Conservation (phyloP, 73 alveolate species). For the Paramecium biaurelia region DNA sequence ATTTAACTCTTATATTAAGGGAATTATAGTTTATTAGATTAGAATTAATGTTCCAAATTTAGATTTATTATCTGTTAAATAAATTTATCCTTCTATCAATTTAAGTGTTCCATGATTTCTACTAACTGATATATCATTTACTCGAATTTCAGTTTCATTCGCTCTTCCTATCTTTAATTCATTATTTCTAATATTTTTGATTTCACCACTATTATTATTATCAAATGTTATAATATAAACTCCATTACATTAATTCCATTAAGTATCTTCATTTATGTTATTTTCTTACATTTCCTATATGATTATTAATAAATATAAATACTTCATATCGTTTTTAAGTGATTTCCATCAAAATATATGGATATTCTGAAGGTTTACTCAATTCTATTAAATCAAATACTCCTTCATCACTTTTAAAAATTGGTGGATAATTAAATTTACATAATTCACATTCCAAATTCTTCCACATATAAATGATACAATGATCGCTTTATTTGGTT, state of each 20-base stretch:
- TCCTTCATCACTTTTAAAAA: constrained; percentile 53
- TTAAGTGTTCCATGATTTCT: constrained; percentile 66
- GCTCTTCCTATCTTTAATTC: constrained; percentile 68
- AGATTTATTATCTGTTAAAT: constrained; percentile 60
- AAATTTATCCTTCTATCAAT: constrained; percentile 66
- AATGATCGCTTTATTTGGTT: constrained; percentile 10
- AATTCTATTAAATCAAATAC: constrained; percentile 31
- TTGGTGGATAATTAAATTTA: constrained; percentile 34
- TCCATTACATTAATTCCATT: constrained; percentile 46
- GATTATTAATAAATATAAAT: background rate
- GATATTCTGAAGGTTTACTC: constrained; percentile 43
- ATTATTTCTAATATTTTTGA: background rate
- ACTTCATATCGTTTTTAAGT: background rate
- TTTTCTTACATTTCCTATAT: background rate
- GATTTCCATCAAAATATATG: background rate
- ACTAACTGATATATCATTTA: constrained; percentile 70
- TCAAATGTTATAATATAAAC: constrained; percentile 12
- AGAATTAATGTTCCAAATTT: constrained; percentile 54
- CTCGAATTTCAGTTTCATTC: constrained; percentile 70
- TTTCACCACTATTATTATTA: background rate
- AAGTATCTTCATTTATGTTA: background rate
- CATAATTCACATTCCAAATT: constrained; percentile 62
- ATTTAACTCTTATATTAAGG: background rate
- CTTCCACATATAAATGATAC: constrained; percentile 53
- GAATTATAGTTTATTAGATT: background rate